Evolutionary conservation across 805 yeast species (phyloP).

Genomic region (Ogataea kodamae): DNA sequence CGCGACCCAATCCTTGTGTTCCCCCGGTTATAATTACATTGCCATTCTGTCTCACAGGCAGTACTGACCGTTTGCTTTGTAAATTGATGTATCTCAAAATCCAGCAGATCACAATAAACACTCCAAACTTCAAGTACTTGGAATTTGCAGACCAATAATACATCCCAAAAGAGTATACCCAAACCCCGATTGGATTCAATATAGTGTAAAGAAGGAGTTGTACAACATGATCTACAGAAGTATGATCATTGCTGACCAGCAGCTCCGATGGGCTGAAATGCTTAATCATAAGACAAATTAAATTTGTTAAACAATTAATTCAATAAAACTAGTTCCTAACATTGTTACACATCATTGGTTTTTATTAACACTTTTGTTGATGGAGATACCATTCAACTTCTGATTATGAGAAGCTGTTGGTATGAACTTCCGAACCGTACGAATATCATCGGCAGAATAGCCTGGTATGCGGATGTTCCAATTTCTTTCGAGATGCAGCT

Average conservation of each 20-base stretch:
- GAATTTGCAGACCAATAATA: constrained; percentile 4
- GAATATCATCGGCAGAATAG: constrained; percentile 83
- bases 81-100: constrained; percentile 18
- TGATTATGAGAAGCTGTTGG: constrained; percentile 62
- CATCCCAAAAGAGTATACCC: constrained; percentile 12
- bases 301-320: not conserved
- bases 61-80: constrained; percentile 8
- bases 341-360: constrained; percentile 26
- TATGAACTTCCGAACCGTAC: constrained; percentile 70
- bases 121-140: constrained; percentile 6
- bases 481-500: constrained; percentile 83
- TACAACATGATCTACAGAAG: constrained; percentile 20
- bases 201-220: constrained; percentile 15
- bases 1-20: constrained; percentile 46
- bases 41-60: constrained; percentile 2
- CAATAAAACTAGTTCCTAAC: not conserved
- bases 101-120: constrained; percentile 21
- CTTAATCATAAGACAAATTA: constrained; percentile 1
- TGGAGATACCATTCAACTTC: constrained; percentile 64
- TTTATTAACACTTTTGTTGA: constrained; percentile 58
- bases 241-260: constrained; percentile 9
- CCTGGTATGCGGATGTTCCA: constrained; percentile 97
- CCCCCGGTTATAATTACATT: constrained; percentile 50
- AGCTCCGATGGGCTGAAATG: constrained; percentile 13
- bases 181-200: constrained; percentile 21